Evolutionary conservation across 805 yeast species (phyloP), one percentile per base, ranked within the genome.

Genomic region (Cyberlindnera maclurae): DNA sequence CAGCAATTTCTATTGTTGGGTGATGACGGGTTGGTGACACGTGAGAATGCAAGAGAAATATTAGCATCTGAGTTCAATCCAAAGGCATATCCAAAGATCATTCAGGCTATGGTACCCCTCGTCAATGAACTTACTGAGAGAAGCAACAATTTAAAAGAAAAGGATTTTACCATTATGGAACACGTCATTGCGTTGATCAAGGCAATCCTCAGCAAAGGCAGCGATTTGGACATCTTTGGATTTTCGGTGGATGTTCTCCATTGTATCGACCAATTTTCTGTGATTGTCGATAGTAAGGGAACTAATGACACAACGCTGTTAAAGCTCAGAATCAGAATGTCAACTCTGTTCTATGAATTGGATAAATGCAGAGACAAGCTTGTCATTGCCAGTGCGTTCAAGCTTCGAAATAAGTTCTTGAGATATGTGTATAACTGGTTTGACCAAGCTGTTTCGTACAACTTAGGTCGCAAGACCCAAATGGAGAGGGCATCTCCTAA

Each of bases 1-100:
- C 72, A 62, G 44, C 78, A 79, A 41, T 63, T 77, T 36, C 56
- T 58, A 4, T 59, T 76, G 53, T 57, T 79, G 29, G 64, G 70
- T 10, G 68, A 75, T 11, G 64, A 63, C 18, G 75, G 68, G 51
- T 61, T 73, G 41, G 69, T 75, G 5, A 68, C 79, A 0, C 67
- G 94, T 44, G 93, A 85, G 33, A 75, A 77, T 31, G 73, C 85
- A 3, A 75, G 80, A 43, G 95, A 85, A 46, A 77, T 85, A 2
- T 58, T 87, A 32, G 75, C 82, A 12, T 62, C 70, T 24, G 89
- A 82, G 41, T 58, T 79, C 33, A 79, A 82, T 60, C 75, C 87
- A 11, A 64, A 66, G 18, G 69, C 77, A 12, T 71, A 71, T 52
- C 69, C 67, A 38, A 50, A 67, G 43, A 62, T 80, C 15, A 65